These are phyloP conservation scores for Stephanodiscus triporus DNA, from an alignment of 108 stramenopile species.

Conservation along the genomic window DNA sequence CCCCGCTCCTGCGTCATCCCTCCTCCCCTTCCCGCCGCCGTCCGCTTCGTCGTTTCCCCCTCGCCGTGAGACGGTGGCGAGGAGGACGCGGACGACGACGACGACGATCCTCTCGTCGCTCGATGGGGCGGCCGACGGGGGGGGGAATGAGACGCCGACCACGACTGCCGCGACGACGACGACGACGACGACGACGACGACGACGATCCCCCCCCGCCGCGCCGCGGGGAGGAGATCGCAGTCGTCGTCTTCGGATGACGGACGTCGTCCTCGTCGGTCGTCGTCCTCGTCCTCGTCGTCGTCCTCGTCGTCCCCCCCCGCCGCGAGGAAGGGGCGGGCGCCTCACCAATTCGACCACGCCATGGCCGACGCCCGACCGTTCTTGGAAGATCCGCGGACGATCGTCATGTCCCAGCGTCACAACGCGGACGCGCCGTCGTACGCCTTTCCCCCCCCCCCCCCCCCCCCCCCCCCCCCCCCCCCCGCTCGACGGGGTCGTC, in stretches of 20 bases:
- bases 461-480: no score
- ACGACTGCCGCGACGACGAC: not conserved
- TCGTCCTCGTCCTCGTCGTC: not conserved
- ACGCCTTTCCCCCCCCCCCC: not conserved
- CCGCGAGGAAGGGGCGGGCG: slow-evolving; percentile 28
- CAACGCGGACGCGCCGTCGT: slow-evolving; percentile 50
- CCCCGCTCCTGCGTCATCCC: no score
- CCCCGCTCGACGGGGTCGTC: no score
- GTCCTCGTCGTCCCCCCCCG: not conserved
- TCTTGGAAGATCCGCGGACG: slow-evolving; percentile 29
- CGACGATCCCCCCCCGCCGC: not conserved
- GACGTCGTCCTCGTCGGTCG: not conserved
- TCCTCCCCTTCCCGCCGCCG: no score
- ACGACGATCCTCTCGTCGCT: not conserved
- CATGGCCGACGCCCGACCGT: slow-evolving; percentile 49
- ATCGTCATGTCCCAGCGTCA: slow-evolving; percentile 23
- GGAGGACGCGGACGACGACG: not conserved
- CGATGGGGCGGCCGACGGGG: not conserved
- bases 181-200: not conserved
- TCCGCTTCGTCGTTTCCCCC: no score
- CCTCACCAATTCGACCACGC: slow-evolving; percentile 57
- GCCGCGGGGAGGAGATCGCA: slow-evolving; percentile 3
- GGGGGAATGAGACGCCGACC: not conserved
- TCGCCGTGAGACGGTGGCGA: not conserved
- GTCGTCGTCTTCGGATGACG: not conserved